phyloP scores from a whole-genome alignment of 805 yeast genomes.

The Dipodascus albidus region DNA sequence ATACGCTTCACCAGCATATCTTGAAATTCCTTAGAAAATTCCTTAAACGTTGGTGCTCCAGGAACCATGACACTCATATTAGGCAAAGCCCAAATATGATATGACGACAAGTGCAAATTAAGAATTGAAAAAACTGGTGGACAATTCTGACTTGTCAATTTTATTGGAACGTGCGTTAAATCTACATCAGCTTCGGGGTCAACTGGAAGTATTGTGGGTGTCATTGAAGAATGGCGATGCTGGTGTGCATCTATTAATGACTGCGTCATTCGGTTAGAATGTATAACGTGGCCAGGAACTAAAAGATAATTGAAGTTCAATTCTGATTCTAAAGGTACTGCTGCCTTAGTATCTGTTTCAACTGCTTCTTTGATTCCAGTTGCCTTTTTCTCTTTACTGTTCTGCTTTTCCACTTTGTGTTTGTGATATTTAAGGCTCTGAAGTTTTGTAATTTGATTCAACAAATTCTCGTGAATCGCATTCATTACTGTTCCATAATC shows the following conservation, averaged over 20 bases:
- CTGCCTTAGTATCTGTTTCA: background rate
- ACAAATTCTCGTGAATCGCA: background rate
- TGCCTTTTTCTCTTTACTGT: background rate
- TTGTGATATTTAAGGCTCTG: no score
- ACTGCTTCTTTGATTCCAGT: no score
- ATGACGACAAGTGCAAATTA: background rate
- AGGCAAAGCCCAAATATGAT: background rate
- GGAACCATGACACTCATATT: no score
- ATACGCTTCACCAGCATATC: background rate
- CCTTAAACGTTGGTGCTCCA: background rate
- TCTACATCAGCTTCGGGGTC: background rate
- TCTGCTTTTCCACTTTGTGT: background rate
- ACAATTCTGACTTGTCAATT: background rate
- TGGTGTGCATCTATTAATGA: background rate
- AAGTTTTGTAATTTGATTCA: background rate
- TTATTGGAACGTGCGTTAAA: background rate
- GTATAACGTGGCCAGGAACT: background rate
- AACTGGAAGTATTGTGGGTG: background rate
- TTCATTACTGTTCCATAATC: background rate
- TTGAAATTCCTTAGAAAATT: background rate
- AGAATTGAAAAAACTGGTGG: background rate
- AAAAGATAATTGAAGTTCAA: background rate
- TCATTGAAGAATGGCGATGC: background rate
- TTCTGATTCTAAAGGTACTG: background rate
- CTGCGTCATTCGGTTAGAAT: background rate